Base-by-base conservation (phyloP, 345 rosid species). In the Camelina sativa region DNA sequence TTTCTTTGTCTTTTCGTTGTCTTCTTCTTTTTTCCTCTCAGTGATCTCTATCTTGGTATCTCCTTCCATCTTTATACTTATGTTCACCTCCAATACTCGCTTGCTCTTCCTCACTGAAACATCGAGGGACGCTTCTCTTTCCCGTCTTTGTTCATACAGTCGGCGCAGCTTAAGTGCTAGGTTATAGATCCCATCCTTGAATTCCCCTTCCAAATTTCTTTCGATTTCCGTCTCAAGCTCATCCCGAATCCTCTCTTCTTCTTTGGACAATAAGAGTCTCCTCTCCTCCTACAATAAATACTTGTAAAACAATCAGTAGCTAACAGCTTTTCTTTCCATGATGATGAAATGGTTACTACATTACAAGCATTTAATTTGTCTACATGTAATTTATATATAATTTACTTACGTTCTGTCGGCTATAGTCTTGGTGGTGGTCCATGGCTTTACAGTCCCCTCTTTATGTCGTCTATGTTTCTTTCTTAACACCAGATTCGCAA, bases 211-310 rank as follows among this genome's bases (percentile, higher is more conserved):
- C 82, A 93, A 77, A 66, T 84, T 80, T 58, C 74, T 86, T 61
- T 93, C 97, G 5, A 87, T 84, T 7, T 90, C 93, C 65, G 32
- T 73, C 65, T 90, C 97, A 3, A 90, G 90, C 84, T 93, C 91
- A 1, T 79, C 80, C 1, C 89, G 80, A n/a, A 90, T 85, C 82
- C 82, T 85, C 72, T 69, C 48, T 76, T 90, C 97, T 76, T 89
- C 86, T 54, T 72, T 80, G 1, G 84, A 72, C 77, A 79, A 73
- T 11, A 52, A 46, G 2, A 72, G 41, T 12, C 54, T 69, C 41
- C 62, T 62, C 37, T 71, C 62, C 16, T 69, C 73, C 80, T 77
- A 34, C 69, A 72, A 30, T 23, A 12, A 12, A 23, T 35, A 69
- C 59, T 43, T 35, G 25, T n/a, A 55, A 28, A 46, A 6, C 32